Percentiles rank a stretch among this genome's conserved stretches.
These are phyloP conservation scores for Neohortaea acidophila DNA, from an alignment of 495 filamentous ascomycete species.

Conservation along the genomic window DNA sequence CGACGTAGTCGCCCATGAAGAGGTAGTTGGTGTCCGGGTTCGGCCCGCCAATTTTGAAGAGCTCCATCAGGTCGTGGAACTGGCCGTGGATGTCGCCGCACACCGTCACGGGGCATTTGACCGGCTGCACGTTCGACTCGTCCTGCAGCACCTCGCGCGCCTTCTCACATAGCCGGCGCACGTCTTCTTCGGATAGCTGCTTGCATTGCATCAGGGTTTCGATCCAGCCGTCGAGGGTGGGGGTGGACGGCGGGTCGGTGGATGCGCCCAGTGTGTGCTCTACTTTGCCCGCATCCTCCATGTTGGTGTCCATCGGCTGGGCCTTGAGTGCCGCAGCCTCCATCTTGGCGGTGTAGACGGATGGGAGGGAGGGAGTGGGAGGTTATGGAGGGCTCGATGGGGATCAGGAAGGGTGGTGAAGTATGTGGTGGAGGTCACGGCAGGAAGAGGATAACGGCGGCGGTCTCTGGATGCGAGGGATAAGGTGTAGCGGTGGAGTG, in stretches of 20 bases:
- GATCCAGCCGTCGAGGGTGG: conserved; percentile 94
- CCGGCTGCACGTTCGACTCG: conserved; percentile 96
- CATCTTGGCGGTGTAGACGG: conserved; percentile 10
- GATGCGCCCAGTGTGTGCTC: conserved; percentile 54
- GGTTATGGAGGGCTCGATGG: too few relatives aligned
- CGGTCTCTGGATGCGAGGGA: too few relatives aligned
- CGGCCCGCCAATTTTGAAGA: conserved; percentile 22
- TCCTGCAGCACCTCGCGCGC: conserved; percentile 92
- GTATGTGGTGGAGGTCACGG: too few relatives aligned
- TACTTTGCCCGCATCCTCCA: conserved; percentile 85
- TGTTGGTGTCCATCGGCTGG: conserved; percentile 77
- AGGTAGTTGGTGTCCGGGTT: conserved; percentile 25
- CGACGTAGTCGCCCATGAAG: conserved; percentile 89
- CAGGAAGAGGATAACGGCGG: too few relatives aligned
- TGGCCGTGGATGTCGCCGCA: conserved; percentile 55
- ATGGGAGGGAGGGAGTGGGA: background rate
- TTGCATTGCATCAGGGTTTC: conserved; percentile 98
- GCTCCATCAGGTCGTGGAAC: conserved; percentile 25
- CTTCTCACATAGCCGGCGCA: conserved; percentile 93
- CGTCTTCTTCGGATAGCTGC: conserved; percentile 85
- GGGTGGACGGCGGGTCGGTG: conserved; percentile 68
- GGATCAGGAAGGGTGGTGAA: too few relatives aligned
- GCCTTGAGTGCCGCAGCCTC: conserved; percentile 16
- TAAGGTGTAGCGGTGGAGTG: too few relatives aligned
- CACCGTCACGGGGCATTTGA: conserved; percentile 39